phyloP scores from a whole-genome alignment of 331 rosid species.

The Quercus tomentella region DNA sequence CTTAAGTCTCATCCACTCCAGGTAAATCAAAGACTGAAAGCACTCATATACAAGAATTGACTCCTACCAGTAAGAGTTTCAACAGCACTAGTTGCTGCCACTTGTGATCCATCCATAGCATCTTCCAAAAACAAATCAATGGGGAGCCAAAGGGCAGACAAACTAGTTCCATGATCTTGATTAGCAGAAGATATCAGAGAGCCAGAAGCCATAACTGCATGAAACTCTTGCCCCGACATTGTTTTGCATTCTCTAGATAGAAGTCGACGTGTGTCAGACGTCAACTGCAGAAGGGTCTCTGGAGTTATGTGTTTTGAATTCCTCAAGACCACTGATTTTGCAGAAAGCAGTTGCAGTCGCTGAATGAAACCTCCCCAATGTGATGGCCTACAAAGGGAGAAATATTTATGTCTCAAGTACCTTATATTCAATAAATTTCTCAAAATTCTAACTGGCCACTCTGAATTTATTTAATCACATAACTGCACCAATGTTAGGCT shows the following conservation, averaged over 20 bases:
- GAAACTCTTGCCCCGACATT: conserved; percentile 46
- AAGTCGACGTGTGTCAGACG: conserved; percentile 35
- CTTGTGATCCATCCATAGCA: conserved; percentile 81
- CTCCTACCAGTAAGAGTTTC: conserved; percentile 62
- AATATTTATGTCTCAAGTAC: not conserved
- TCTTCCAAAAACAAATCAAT: conserved; percentile 90
- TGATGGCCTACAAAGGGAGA: conserved; percentile 51
- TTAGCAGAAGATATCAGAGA: conserved; percentile 45
- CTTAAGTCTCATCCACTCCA: not conserved
- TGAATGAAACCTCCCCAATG: conserved; percentile 67
- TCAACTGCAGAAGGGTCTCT: conserved; percentile 50
- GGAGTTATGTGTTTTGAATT: conserved; percentile 52
- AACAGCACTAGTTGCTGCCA: conserved; percentile 61
- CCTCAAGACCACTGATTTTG: conserved; percentile 63
- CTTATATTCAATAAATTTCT: not conserved
- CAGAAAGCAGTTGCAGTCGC: conserved; percentile 49
- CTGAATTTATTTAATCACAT: not conserved
- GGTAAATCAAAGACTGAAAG: not conserved
- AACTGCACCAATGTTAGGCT: not conserved
- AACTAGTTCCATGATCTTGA: conserved; percentile 57
- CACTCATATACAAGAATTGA: conserved; percentile 7
- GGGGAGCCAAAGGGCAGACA: conserved; percentile 88
- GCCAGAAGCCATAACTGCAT: conserved; percentile 55
- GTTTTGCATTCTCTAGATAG: conserved; percentile 52
- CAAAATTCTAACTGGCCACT: not conserved